These are phyloP conservation scores for Globisporangium camurandrum DNA, from an alignment of 352 stramenopile species.

Conservation along the genomic window DNA sequence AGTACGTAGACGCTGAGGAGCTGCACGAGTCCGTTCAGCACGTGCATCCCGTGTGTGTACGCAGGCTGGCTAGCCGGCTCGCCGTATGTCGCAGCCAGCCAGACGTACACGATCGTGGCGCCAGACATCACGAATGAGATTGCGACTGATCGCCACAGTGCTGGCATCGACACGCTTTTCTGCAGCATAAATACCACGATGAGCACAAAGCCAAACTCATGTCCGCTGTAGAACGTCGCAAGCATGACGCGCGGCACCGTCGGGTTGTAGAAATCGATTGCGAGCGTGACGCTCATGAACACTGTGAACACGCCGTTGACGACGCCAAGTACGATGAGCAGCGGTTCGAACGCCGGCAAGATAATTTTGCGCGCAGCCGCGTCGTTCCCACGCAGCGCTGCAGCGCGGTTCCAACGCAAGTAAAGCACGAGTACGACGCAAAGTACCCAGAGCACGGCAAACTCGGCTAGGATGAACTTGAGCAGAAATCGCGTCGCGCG, in stretches of 20 bases:
- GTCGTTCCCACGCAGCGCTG: conserved; percentile 18
- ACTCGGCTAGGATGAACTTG: conserved; percentile 5
- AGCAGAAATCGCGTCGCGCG: too few species aligned
- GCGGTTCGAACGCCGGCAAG: conserved; percentile 32
- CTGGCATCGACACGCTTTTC: conserved; percentile 37
- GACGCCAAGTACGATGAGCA: conserved; percentile 24
- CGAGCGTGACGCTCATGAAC: conserved; percentile 16
- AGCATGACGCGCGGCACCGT: conserved; percentile 15
- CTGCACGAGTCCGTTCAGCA: conserved; percentile 14
- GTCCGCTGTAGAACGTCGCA: conserved; percentile 22
- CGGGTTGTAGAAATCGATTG: conserved; percentile 13
- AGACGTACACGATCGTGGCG: conserved; percentile 20
- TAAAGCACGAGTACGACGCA: conserved; percentile 24
- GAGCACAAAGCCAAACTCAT: conserved; percentile 28
- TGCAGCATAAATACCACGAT: conserved; percentile 33
- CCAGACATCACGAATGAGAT: conserved; percentile 20
- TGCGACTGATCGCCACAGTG: conserved; percentile 17
- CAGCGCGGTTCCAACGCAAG: conserved; percentile 23
- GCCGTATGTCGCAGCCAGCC: conserved; percentile 13
- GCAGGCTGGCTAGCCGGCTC: conserved; percentile 4
- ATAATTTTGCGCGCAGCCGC: conserved; percentile 28
- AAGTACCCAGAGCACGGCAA: conserved; percentile 29
- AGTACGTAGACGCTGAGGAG: conserved; percentile 24
- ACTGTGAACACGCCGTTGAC: conserved; percentile 23
- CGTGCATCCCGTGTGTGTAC: conserved; percentile 10